These are phyloP conservation scores for Xenoacremonium recifei DNA, from an alignment of 2,329 filamentous ascomycete genomes.

Conservation along the genomic window DNA sequence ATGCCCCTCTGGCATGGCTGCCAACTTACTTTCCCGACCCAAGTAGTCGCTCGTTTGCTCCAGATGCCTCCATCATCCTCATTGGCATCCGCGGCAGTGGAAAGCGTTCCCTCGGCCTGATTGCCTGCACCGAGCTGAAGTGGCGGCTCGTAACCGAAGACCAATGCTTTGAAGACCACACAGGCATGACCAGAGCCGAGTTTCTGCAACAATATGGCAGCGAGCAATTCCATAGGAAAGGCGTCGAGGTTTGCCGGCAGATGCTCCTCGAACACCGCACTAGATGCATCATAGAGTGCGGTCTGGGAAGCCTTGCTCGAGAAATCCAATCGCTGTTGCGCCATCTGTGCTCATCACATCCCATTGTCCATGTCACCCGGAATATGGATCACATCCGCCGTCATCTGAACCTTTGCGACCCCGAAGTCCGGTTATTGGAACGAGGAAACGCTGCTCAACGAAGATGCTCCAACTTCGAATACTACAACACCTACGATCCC, in stretches of 20 bases:
- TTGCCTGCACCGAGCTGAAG: conserved; percentile 69
- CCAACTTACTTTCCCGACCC: too few species aligned
- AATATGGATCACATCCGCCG: conserved; percentile 63
- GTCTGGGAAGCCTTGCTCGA: conserved; percentile 68
- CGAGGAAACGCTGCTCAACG: conserved; percentile 59
- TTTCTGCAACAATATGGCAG: conserved; percentile 64
- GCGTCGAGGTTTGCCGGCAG: conserved; percentile 59
- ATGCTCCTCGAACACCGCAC: conserved; percentile 58
- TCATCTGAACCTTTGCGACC: conserved; percentile 57
- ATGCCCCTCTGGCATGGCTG: too few species aligned
- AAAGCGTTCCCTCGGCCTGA: conserved; percentile 73
- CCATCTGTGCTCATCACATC: conserved; percentile 62
- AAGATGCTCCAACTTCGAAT: conserved; percentile 70
- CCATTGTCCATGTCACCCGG: conserved; percentile 68
- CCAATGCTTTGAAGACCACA: conserved; percentile 62
- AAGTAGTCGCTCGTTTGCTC: too few species aligned
- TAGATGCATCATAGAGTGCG: conserved; percentile 69
- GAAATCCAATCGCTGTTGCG: conserved; percentile 59
- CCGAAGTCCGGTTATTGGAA: conserved; percentile 56
- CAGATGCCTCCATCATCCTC: conserved; percentile 69
- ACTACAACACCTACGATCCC: too few species aligned
- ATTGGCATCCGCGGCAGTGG: conserved; percentile 72
- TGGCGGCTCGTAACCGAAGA: conserved; percentile 69
- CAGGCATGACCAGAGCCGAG: conserved; percentile 58
- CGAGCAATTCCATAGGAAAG: conserved; percentile 60